Base-by-base conservation (phyloP, 768 basidiomycete genomes). In the Zangia roseola region DNA sequence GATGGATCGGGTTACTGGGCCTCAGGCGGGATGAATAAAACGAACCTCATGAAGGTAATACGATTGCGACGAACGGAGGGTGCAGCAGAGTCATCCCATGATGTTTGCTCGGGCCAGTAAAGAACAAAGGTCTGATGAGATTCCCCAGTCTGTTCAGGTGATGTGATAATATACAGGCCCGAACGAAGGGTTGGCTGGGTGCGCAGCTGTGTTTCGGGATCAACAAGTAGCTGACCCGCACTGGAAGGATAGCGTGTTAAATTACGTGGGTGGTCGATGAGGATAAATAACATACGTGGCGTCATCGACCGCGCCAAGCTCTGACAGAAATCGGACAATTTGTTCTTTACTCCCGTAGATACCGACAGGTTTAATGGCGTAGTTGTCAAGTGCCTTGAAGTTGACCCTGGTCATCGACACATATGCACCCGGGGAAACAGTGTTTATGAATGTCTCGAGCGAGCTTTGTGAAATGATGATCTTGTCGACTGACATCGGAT, bases 51-150 rank as follows among this genome's bases (percentile, higher is more conserved):
- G 54, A 84, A 84, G 0, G 81, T 80, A 3, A 77, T 68, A 6
- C 83, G 71, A 63, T 83, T 84, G 3, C 76, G 72, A 24, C 69
- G 58, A 40, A 79, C 72, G 5, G 78, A 65, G 1, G 73, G 65
- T 6, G 64, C 30, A 0, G 79, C 74, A 13, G 69, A 63, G 57
- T 83, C 80, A 28, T 76, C 59, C 83, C 83, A 84, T 0, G 82
- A 83, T 0, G 65, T 71, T 25, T 78, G 70, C 50, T 85, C 80
- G 0, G 82, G 82, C 83, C 84, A 85, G 47, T 80, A 83, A 6
- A 84, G 54, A 13, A 81, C 71, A 42, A 78, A 80, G 7, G 78
- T 42, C 20, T 68, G 58, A 21, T 69, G 60, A 2, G 38, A 23
- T 2, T 6, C 25, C 13, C 14, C 38, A 0, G 21, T 35, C 25